Evolutionary conservation across 2,329 filamentous ascomycete species (phyloP).

Genomic region (Colletotrichum musae): DNA sequence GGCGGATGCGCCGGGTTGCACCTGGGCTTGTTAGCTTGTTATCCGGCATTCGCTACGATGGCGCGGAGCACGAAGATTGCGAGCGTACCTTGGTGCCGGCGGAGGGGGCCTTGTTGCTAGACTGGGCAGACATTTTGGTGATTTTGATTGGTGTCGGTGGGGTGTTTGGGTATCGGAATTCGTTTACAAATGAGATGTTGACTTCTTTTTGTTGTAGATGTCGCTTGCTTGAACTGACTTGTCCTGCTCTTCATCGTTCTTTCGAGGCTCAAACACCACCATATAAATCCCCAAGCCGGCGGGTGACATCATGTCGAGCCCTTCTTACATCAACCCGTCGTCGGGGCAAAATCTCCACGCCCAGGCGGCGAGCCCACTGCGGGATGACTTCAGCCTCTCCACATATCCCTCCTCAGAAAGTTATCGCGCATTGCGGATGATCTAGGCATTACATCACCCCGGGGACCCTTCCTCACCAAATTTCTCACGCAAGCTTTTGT

Average conservation of each 20-base stretch:
- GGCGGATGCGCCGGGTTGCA: slow-evolving; percentile 62
- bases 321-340: slow-evolving; percentile 33
- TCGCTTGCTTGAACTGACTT: not conserved
- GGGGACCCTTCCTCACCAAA: not conserved
- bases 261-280: not conserved
- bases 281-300: slow-evolving; percentile 19
- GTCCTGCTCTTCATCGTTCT: fast-evolving
- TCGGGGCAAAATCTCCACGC: slow-evolving; percentile 25
- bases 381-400: slow-evolving; percentile 40
- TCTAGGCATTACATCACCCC: slow-evolving; percentile 33
- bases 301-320: slow-evolving; percentile 37
- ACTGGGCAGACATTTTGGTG: slow-evolving; percentile 17
- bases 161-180: not conserved
- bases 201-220: not conserved
- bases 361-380: slow-evolving; percentile 26
- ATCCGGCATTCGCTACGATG: not conserved
- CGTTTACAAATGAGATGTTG: not conserved
- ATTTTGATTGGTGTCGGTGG: not conserved
- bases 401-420: slow-evolving; percentile 20
- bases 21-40: slow-evolving; percentile 52
- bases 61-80: not conserved
- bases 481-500: not conserved
- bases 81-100: slow-evolving; percentile 35
- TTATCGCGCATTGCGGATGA: slow-evolving; percentile 11
- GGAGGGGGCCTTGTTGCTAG: slow-evolving; percentile 29